Conservation (phyloP, 129 eudicot genomes). For the Flaveria linearis region DNA sequence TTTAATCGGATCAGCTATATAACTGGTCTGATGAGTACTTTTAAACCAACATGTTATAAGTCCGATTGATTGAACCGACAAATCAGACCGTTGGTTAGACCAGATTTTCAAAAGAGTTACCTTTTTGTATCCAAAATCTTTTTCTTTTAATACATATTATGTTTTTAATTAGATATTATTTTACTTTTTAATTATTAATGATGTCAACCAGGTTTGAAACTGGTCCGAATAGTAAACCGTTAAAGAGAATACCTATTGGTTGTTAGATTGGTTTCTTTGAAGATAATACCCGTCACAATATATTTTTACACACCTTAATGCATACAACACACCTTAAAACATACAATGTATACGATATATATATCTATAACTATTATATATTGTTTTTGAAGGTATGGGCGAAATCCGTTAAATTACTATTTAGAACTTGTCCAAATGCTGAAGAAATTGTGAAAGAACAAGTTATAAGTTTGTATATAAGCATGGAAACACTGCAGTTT, state of each 20-base stretch:
- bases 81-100: background rate
- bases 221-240: no score
- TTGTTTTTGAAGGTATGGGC: slow-evolving; percentile 42
- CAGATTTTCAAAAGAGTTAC: background rate
- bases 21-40: background rate
- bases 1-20: background rate
- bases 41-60: background rate
- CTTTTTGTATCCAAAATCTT: no score
- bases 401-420: slow-evolving; percentile 68
- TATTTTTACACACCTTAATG: background rate
- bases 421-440: slow-evolving; percentile 73
- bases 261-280: background rate
- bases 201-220: background rate
- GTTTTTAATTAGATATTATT: background rate
- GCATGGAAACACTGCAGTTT: slow-evolving; percentile 91
- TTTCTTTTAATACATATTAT: background rate
- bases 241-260: background rate
- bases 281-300: background rate
- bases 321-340: background rate
- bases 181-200: background rate
- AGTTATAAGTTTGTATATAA: slow-evolving; percentile 58
- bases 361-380: background rate
- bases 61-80: background rate
- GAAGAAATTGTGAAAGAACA: slow-evolving; percentile 65
- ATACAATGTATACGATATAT: background rate